Percentiles rank a stretch among this genome's conserved stretches.
Evolutionary conservation across 1,284 basidiomycete species (phyloP).

Genomic region (Boletus holoroseus): DNA sequence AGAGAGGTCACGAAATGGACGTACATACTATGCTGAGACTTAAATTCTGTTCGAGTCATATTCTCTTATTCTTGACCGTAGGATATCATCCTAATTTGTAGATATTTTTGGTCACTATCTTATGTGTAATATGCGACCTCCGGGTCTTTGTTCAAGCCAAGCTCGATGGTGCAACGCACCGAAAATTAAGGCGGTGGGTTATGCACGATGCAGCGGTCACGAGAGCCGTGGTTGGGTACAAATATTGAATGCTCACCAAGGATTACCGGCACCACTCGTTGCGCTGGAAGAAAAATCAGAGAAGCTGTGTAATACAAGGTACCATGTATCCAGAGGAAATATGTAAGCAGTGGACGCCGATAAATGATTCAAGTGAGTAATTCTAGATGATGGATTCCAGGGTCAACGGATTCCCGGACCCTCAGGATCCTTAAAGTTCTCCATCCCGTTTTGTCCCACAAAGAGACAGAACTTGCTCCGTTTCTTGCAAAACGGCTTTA

Average conservation of each 20-base stretch:
- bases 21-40: neutral
- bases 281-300: neutral
- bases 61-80: neutral
- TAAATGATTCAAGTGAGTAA: neutral
- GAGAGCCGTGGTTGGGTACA: neutral
- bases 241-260: neutral
- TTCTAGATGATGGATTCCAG: neutral
- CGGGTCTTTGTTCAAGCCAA: neutral
- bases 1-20: neutral
- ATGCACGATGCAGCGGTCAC: neutral
- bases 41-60: neutral
- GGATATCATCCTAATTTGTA: neutral
- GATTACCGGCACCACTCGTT: too few relatives aligned
- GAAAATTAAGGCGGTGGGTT: neutral
- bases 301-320: neutral
- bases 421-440: slow-evolving; percentile 15
- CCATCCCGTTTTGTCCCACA: slow-evolving; percentile 43
- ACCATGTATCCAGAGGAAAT: slow-evolving; percentile 1
- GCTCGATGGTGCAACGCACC: too few relatives aligned
- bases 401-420: neutral
- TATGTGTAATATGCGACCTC: neutral
- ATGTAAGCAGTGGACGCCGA: neutral
- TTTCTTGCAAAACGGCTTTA: slow-evolving; percentile 53
- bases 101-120: neutral
- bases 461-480: slow-evolving; percentile 44